Evolutionary conservation across 352 stramenopile genomes (phyloP), one percentile per base, ranked within the genome.

Genomic region (Pythium rhizo-oryzae): DNA sequence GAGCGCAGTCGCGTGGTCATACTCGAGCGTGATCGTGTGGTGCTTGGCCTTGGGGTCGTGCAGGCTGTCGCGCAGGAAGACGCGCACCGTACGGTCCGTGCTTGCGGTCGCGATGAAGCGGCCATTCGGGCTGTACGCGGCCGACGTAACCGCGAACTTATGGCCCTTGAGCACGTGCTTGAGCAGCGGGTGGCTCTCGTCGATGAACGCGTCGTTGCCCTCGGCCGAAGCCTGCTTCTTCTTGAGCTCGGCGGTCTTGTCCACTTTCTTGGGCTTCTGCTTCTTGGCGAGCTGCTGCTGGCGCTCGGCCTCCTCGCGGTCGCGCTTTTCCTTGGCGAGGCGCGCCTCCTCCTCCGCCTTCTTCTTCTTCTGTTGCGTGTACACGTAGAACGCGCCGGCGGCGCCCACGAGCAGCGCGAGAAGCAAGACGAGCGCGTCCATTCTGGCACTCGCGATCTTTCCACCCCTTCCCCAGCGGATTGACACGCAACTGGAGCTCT

Each of bases 51-150:
- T 88, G 64, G 91, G 87, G 59, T 88, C 79, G 11, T 72, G 74
- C 18, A 94, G 70, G 21, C 76, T 78, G 8, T 91, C 86, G 50
- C 86, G 82, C 55, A 87, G 72, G 43, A 90, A 89, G 35, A 94
- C 54, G 21, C 84, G 84, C 46, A 93, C 82, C 23, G 83, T 90
- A 67, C 86, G 86, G 65, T 94, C 86, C 4, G 80, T 86, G 73
- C 83, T 91, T 23, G 79, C 78, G 0, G 86, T 94, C 43, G 82
- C 86, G 35, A 94, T 47, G 61, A 94, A 92, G n/a, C 83, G 80
- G 33, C 80, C 83, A 50, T 94, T 94, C 15, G 86, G 86, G 56
- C 82, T 91, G 70, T 91, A 94, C 0, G 81, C 82, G 0, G 70
- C 81, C 11, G 82, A 77, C 16, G 84, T 92, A 65, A 93, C 55